Conservation (phyloP, 2,329 filamentous ascomycete genomes). For the Nothophoma quercina region DNA sequence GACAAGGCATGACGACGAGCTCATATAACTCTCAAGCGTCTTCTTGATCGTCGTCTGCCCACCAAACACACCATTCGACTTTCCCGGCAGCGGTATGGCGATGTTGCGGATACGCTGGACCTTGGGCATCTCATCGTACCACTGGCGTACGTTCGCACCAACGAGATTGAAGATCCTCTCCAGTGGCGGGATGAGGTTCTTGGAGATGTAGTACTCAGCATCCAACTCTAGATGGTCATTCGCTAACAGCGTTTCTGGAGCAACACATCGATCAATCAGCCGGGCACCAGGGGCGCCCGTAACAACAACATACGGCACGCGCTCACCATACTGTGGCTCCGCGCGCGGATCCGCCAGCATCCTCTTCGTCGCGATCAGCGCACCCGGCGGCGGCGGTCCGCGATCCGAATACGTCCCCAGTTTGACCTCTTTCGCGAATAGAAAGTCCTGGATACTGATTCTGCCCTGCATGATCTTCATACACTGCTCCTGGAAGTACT, state of each 20-base stretch:
- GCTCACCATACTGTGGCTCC: conserved; percentile 94
- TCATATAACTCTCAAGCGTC: conserved; percentile 95
- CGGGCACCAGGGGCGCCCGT: conserved; percentile 85
- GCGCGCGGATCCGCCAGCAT: conserved; percentile 87
- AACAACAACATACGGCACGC: conserved; percentile 92
- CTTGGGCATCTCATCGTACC: conserved; percentile 98
- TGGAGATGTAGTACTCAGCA: conserved; percentile 94
- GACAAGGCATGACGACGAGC: conserved; percentile 77
- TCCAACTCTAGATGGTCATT: conserved; percentile 84
- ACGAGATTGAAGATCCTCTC: conserved; percentile 97
- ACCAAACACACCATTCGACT: conserved; percentile 28
- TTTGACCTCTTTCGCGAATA: conserved; percentile 91
- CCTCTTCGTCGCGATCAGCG: conserved; percentile 82
- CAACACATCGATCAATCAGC: conserved; percentile 87
- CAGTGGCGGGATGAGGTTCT: conserved; percentile 92
- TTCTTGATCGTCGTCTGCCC: conserved; percentile 58
- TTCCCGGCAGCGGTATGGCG: conserved; percentile 36
- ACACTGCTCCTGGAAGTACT: conserved; percentile 89
- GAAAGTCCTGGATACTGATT: conserved; percentile 93
- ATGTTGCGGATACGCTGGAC: conserved; percentile 76
- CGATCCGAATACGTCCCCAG: conserved; percentile 87
- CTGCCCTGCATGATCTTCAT: conserved; percentile 88
- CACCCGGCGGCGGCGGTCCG: conserved; percentile 82
- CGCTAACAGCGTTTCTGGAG: conserved; percentile 80
- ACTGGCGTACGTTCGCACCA: conserved; percentile 85